Conservation (phyloP, 1,139 yeast species). For the Sugiyamaella japonica region DNA sequence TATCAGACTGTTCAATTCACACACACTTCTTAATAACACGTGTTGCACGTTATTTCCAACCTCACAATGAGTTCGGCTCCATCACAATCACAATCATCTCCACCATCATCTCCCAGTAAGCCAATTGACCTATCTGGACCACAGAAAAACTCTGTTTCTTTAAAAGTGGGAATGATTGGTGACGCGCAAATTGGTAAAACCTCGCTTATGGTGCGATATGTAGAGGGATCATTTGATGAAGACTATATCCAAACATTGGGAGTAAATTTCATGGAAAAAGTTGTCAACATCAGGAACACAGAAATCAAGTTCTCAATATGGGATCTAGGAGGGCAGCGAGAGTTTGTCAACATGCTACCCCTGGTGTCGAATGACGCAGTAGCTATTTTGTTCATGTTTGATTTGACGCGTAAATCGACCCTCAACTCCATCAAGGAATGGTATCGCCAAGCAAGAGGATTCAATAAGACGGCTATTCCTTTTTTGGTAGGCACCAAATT, state of each 20-base stretch:
- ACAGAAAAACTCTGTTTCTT: constrained; percentile 53
- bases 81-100: constrained; percentile 7
- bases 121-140: constrained; percentile 34
- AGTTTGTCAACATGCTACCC: constrained; percentile 94
- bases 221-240: constrained; percentile 90
- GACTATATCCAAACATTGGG: constrained; percentile 93
- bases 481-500: constrained; percentile 92
- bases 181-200: constrained; percentile 99
- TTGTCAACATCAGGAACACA: constrained; percentile 81
- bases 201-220: constrained; percentile 94
- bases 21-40: neutral
- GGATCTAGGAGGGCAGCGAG: constrained; percentile 97
- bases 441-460: constrained; percentile 92
- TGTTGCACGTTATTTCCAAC: neutral
- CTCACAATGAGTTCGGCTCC: neutral
- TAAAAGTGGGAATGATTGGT: constrained; percentile 92
- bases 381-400: constrained; percentile 90
- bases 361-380: constrained; percentile 92
- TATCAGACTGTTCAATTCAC: too few relatives aligned
- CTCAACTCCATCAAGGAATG: constrained; percentile 87
- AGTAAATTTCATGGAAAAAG: constrained; percentile 92
- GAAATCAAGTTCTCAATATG: constrained; percentile 90
- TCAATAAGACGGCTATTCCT: constrained; percentile 88
- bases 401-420: constrained; percentile 82
- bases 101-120: constrained; percentile 17